Conservation (phyloP, 192 early-diverging fungal genomes). For the Coemansia sp. region DNA sequence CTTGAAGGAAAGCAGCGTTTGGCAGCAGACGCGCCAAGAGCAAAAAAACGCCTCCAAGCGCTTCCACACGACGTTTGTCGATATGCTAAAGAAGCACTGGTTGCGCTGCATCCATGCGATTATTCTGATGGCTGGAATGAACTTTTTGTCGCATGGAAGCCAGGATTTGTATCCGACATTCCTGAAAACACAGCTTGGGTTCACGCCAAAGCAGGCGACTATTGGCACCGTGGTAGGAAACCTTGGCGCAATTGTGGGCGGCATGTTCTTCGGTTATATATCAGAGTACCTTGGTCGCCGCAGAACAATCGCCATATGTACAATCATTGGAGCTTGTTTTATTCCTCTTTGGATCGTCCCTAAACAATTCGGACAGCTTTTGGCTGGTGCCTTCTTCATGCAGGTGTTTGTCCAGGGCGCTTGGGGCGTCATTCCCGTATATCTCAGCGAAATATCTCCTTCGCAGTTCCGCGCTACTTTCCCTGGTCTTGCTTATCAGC, state of each 20-base stretch:
- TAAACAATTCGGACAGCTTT: slow-evolving; percentile 23
- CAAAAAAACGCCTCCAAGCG: slow-evolving; percentile 31
- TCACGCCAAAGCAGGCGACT: slow-evolving; percentile 55
- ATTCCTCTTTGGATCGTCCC: slow-evolving; percentile 69
- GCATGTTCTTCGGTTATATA: slow-evolving; percentile 66
- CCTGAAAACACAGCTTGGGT: slow-evolving; percentile 61
- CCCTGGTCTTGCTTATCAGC: slow-evolving; percentile 73
- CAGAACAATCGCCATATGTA: slow-evolving; percentile 55
- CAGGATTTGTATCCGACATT: slow-evolving; percentile 77
- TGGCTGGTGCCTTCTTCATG: slow-evolving; percentile 54
- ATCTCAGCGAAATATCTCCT: slow-evolving; percentile 71
- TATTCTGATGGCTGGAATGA: slow-evolving; percentile 66
- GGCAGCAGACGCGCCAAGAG: slow-evolving; percentile 41
- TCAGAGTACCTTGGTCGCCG: slow-evolving; percentile 70
- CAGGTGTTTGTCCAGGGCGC: slow-evolving; percentile 50
- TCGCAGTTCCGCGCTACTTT: slow-evolving; percentile 65
- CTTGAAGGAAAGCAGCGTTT: slow-evolving; percentile 64
- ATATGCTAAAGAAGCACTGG: slow-evolving; percentile 60
- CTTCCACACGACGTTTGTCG: slow-evolving; percentile 24
- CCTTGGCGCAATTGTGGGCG: slow-evolving; percentile 69
- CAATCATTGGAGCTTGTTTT: slow-evolving; percentile 60
- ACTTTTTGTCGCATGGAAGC: slow-evolving; percentile 70
- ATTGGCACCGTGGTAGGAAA: slow-evolving; percentile 62
- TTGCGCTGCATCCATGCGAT: slow-evolving; percentile 55
- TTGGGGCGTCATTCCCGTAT: slow-evolving; percentile 68